A percentile compares a stretch with the other conserved stretches of the same genome.
Evolutionary conservation across 495 filamentous ascomycete species (phyloP).

Genomic region (Penicillium coffeae): DNA sequence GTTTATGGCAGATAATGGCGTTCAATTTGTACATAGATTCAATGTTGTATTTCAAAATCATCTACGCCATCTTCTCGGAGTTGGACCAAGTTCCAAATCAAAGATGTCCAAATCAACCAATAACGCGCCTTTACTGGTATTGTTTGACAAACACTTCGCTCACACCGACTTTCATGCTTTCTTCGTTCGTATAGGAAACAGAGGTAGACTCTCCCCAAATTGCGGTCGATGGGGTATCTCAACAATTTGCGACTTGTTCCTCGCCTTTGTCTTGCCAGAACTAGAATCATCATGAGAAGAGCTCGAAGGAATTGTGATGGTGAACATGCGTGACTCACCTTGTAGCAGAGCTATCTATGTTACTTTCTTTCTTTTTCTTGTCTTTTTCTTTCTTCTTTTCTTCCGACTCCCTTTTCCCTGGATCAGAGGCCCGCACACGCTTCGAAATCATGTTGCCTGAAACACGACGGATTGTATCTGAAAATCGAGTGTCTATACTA

Average conservation of each 20-base stretch:
- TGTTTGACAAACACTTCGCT: too few relatives aligned
- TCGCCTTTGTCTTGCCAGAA: neutral
- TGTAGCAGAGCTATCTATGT: neutral
- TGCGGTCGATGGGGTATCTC: slow-evolving; percentile 9
- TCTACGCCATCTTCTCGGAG: too few relatives aligned
- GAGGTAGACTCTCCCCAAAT: slow-evolving; percentile 11
- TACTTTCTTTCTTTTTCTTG: neutral
- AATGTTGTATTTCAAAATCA: slow-evolving; percentile 7
- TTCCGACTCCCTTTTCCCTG: too few relatives aligned
- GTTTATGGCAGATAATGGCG: slow-evolving; percentile 25
- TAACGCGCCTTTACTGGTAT: too few relatives aligned
- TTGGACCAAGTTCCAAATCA: too few relatives aligned
- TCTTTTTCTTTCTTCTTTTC: too few relatives aligned
- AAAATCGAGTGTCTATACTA: neutral
- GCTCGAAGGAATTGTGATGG: too few relatives aligned
- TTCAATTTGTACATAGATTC: slow-evolving; percentile 26
- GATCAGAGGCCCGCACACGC: too few relatives aligned
- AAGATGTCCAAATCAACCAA: too few relatives aligned
- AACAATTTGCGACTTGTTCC: slow-evolving; percentile 6
- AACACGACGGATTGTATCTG: slow-evolving; percentile 5
- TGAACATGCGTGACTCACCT: too few relatives aligned
- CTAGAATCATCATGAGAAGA: too few relatives aligned
- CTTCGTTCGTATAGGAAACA: slow-evolving; percentile 7
- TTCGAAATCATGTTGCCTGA: slow-evolving; percentile 8
- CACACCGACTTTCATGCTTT: slow-evolving; percentile 6